Evolutionary conservation across 2,329 filamentous ascomycete species (phyloP).

Genomic region (Botrytis medusae): DNA sequence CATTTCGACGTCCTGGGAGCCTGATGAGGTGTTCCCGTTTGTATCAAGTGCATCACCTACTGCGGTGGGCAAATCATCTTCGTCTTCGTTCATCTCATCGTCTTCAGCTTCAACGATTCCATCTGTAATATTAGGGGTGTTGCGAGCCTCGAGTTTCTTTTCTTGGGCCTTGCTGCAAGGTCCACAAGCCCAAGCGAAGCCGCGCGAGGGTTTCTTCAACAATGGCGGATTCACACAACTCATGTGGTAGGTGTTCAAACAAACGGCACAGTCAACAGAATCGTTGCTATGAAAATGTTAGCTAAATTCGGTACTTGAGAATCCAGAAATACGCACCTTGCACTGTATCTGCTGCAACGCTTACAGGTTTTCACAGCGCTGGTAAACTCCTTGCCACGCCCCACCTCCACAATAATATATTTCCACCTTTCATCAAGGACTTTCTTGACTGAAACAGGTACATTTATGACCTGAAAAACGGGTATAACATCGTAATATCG

Average conservation of each 20-base stretch:
- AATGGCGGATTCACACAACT: constrained; percentile 90
- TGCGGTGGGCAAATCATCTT: constrained; percentile 64
- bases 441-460: constrained; percentile 91
- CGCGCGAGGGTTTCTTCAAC: constrained; percentile 92
- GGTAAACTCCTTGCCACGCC: constrained; percentile 90
- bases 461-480: constrained; percentile 89
- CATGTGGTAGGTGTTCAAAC: constrained; percentile 96
- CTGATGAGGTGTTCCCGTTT: constrained; percentile 57
- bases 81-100: constrained; percentile 63
- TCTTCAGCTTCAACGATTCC: constrained; percentile 63
- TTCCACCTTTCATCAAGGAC: constrained; percentile 96
- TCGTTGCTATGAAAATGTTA: constrained; percentile 64
- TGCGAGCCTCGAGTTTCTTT: constrained; percentile 82
- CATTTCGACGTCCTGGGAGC: constrained; percentile 55
- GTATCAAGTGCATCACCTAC: constrained; percentile 54
- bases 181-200: constrained; percentile 97
- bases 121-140: constrained; percentile 75
- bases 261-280: constrained; percentile 96
- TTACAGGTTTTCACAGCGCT: constrained; percentile 96
- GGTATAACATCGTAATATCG: constrained; percentile 97
- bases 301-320: constrained; percentile 11
- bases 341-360: constrained; percentile 86
- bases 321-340: constrained; percentile 63
- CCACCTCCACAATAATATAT: constrained; percentile 91
- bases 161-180: constrained; percentile 96